Evolutionary conservation across 495 filamentous ascomycete species (phyloP).

Genomic region (Xylaria cubensis): DNA sequence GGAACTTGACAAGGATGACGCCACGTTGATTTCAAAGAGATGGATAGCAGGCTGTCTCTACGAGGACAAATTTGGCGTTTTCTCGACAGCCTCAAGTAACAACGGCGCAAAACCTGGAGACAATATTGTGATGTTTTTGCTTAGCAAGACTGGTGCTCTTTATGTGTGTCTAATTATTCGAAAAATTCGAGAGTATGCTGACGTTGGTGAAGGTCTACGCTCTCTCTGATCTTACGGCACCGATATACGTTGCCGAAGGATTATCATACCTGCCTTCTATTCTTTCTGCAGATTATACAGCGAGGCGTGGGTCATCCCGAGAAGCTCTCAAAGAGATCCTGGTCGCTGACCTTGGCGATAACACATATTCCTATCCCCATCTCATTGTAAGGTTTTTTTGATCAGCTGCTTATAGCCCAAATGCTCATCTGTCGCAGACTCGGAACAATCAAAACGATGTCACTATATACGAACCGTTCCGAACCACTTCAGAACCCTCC

Average conservation of each 20-base stretch:
- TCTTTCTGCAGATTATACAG: slow-evolving; percentile 71
- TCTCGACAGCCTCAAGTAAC: slow-evolving; percentile 53
- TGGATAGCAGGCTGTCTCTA: slow-evolving; percentile 87
- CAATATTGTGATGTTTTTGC: slow-evolving; percentile 72
- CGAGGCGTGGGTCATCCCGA: slow-evolving; percentile 70
- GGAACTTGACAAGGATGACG: slow-evolving; percentile 69
- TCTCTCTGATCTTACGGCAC: slow-evolving; percentile 65
- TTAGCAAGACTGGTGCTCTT: slow-evolving; percentile 73
- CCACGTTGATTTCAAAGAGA: slow-evolving; percentile 59
- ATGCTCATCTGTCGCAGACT: slow-evolving; percentile 54
- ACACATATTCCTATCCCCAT: slow-evolving; percentile 71
- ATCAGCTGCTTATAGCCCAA: neutral
- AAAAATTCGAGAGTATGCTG: neutral
- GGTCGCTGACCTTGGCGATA: slow-evolving; percentile 83
- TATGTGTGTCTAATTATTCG: slow-evolving; percentile 62
- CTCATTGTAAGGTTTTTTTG: slow-evolving; percentile 67
- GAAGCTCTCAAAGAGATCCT: slow-evolving; percentile 78
- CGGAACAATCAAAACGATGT: slow-evolving; percentile 82
- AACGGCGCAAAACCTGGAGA: slow-evolving; percentile 51
- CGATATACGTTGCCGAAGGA: slow-evolving; percentile 69
- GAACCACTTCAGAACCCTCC: slow-evolving; percentile 44
- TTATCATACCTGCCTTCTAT: slow-evolving; percentile 80
- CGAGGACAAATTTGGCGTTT: slow-evolving; percentile 64
- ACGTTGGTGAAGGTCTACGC: slow-evolving; percentile 61
- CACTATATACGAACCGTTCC: slow-evolving; percentile 84